Base-by-base conservation (phyloP, 768 basidiomycete genomes). In the Pisolithus marmoratus region DNA sequence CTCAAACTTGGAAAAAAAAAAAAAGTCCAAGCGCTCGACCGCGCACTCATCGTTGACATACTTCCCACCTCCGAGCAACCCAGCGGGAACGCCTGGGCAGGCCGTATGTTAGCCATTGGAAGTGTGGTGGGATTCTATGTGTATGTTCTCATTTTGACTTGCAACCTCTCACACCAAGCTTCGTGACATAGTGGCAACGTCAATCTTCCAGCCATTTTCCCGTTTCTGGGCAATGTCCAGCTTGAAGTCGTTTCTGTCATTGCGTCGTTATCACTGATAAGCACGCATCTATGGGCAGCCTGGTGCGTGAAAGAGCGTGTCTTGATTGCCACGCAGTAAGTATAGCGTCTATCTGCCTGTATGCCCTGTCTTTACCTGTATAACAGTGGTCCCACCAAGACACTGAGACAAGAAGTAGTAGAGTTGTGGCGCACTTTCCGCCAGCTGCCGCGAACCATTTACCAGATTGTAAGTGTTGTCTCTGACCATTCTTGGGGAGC, bases 51-150 rank as follows among this genome's bases (percentile, higher is more conserved):
- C 8, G 90, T 98, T 1, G 94, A 98, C 63, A 87, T 80, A 0
- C 67, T 95, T 4, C 85, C 92, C 0, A 72, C 87, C 0, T 64
- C 78, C 1, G 74, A 81, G 23, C 94, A 98, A 65, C 83, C 93
- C 6, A 73, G 79, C 8, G 94, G 89, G 1, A 96, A 94, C 63
- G 94, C 94, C 0, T 98, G 94, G 94, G 94, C 92, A 1, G 91
- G 90, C 1, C 74, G 87, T n/a, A 94, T 96, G 91, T 71, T 88
- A 42, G 90, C 90, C 1, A 61, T 94, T 24, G 94, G 94, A 11
- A 84, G 88, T 50, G 85, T 95, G 0, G 72, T 83, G 2, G 94
- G 93, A 0, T 95, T 94, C 67, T 95, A 89, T 61, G 75, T 90
- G 93, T 94, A 58, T 14, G 12, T 31, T 31, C n/a, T 42, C 12